Evolutionary conservation across 2,329 filamentous ascomycete genomes (phyloP).

Genomic region (Botrytis fabae): DNA sequence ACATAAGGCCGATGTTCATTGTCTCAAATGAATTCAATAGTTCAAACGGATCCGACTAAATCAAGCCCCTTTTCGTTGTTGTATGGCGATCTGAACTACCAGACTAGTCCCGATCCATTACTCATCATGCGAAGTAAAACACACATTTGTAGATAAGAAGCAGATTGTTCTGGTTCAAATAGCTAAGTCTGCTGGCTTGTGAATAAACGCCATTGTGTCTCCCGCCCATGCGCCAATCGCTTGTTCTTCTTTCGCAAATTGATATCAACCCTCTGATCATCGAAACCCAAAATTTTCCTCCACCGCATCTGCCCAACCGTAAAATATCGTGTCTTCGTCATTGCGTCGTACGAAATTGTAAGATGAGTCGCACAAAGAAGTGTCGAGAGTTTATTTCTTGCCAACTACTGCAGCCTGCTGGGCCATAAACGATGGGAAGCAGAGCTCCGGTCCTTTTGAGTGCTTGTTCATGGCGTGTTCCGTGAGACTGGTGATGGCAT

Average conservation of each 20-base stretch:
- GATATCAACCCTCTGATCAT: conserved; percentile 14
- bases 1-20: conserved; percentile 1
- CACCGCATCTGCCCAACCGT: conserved; percentile 19
- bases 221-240: conserved; percentile 35
- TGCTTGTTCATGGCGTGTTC: conserved; percentile 77
- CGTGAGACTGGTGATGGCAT: conserved; percentile 51
- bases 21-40: conserved; percentile 1
- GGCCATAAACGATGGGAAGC: conserved; percentile 55
- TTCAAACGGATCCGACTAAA: neutral
- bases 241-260: conserved; percentile 22
- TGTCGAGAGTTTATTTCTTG: conserved; percentile 21
- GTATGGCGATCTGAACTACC: neutral
- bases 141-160: conserved; percentile 11
- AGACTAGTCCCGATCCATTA: neutral
- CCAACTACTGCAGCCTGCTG: conserved; percentile 10
- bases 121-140: neutral
- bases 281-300: conserved; percentile 12
- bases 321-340: conserved; percentile 19
- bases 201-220: conserved; percentile 26
- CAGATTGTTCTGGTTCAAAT: conserved; percentile 16
- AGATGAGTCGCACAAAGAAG: conserved; percentile 6
- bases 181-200: conserved; percentile 20
- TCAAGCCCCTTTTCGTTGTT: neutral
- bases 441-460: conserved; percentile 68
- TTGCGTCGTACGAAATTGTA: conserved; percentile 11